A percentile compares a stretch with the other conserved stretches of the same genome.
Conservation (phyloP, 306 rosid genomes). For the Cajanus cajan region DNA sequence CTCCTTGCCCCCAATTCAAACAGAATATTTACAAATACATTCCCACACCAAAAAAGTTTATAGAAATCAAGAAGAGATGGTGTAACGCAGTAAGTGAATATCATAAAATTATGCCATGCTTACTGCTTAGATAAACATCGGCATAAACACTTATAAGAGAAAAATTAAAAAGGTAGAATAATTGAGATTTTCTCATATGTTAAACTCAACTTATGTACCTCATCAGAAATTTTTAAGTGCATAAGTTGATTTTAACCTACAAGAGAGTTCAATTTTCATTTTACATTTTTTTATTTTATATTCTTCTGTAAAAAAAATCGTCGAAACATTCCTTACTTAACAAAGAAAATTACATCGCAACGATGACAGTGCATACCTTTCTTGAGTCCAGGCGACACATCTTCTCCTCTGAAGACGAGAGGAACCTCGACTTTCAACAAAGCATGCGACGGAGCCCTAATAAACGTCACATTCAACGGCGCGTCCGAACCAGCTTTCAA, state of each 20-base stretch:
- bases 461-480: slow-evolving; percentile 84
- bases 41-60: background rate
- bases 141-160: background rate
- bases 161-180: too few species aligned
- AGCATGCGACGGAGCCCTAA: slow-evolving; percentile 89
- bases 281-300: background rate
- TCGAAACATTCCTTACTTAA: too few species aligned
- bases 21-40: background rate
- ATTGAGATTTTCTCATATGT: too few species aligned
- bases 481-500: slow-evolving; percentile 67
- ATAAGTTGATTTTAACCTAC: too few species aligned
- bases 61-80: background rate
- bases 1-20: slow-evolving; percentile 5
- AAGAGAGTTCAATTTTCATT: too few species aligned
- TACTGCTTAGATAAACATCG: background rate
- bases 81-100: background rate
- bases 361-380: slow-evolving; percentile 74
- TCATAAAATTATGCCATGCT: background rate
- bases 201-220: background rate
- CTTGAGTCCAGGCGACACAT: slow-evolving; percentile 88
- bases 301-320: background rate
- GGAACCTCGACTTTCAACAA: slow-evolving; percentile 82
- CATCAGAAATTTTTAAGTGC: too few species aligned
- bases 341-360: background rate
- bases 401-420: slow-evolving; percentile 76